phyloP scores from a whole-genome alignment of 805 yeast species.

The Candida koratica region DNA sequence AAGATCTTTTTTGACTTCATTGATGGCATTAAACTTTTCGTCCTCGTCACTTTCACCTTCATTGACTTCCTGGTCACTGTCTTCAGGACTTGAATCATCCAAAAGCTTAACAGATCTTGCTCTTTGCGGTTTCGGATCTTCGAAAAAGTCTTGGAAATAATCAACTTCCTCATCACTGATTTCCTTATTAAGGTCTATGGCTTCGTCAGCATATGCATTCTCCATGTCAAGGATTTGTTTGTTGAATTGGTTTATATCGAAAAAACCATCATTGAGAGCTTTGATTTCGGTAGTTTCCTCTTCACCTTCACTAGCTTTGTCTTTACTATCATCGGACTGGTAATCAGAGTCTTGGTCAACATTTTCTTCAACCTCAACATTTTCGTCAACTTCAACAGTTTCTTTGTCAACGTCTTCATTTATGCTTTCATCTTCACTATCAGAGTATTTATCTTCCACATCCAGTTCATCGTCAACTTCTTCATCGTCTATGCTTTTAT shows the following conservation, averaged over 20 bases:
- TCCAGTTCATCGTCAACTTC: conserved; percentile 17
- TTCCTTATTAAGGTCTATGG: conserved; percentile 40
- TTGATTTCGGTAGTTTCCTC: conserved; percentile 15
- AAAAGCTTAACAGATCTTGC: conserved; percentile 12
- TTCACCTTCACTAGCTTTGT: neutral
- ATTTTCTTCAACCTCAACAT: conserved; percentile 17
- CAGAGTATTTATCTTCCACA: neutral
- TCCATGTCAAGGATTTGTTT: conserved; percentile 60
- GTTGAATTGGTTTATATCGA: conserved; percentile 81
- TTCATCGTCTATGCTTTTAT: conserved; percentile 11
- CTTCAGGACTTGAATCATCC: conserved; percentile 15
- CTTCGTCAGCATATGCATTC: conserved; percentile 31
- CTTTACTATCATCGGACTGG: neutral
- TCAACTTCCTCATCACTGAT: conserved; percentile 49
- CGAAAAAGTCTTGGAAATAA: conserved; percentile 67
- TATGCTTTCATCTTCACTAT: conserved; percentile 28
- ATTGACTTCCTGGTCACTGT: conserved; percentile 26
- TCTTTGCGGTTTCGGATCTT: conserved; percentile 28
- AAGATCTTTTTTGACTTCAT: conserved; percentile 59
- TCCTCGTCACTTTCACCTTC: conserved; percentile 39
- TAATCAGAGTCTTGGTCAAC: conserved; percentile 8
- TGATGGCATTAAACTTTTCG: conserved; percentile 44
- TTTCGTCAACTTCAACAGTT: conserved; percentile 19
- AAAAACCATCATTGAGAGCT: conserved; percentile 70
- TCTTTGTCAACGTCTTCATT: conserved; percentile 21